Base-by-base conservation (phyloP, 371 early-diverging fungal genomes). In the Chytridium lagenaria region DNA sequence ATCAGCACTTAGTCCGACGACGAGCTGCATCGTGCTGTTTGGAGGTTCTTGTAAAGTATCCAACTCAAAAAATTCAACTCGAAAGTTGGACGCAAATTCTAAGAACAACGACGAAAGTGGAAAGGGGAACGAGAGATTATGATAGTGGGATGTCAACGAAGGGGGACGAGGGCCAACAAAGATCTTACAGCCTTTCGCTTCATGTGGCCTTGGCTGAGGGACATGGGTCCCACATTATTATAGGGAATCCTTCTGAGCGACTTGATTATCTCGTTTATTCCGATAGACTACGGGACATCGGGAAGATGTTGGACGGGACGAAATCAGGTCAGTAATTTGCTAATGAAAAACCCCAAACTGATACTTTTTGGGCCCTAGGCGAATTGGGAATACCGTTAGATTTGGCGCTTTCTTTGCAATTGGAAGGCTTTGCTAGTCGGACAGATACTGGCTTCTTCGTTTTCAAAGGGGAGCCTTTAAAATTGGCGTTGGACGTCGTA, bases 21-120 rank as follows among this genome's bases (percentile, higher is more conserved):
- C 63, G 63, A 10, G 63, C 63, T 15, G 33, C 28, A 19, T 2
- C 33, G 23, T 61, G 63, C 36, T 61, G 63, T 61, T 34, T 61
- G 7, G 36, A 61, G 19, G 33, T 61, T 28, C 19, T 61, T 5
- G 19, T 22, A 5, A 31, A 38, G 23, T 34, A 34, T 34, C 63
- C 63, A 22, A 31, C 33, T 34, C 19, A 36, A 12, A 10, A 61
- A 23, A 31, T 61, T 23, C 7, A 61, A 15, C 7, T 61, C 19
- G 36, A 61, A 23, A 61, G 34, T 28, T 38, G 36, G 63, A 7
- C 63, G 34, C 63, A 36, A 15, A 38, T 38, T 2, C 23, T 31
- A 34, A 38, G 33, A 23, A 16, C 36, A 16, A 31, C 63, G 12
- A 3, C 5, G 23, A 7, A 3, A 10, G 28, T 3, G 10, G 19